phyloP scores from a whole-genome alignment of 257 asterid genomes.

The Nicotiana attenuata region DNA sequence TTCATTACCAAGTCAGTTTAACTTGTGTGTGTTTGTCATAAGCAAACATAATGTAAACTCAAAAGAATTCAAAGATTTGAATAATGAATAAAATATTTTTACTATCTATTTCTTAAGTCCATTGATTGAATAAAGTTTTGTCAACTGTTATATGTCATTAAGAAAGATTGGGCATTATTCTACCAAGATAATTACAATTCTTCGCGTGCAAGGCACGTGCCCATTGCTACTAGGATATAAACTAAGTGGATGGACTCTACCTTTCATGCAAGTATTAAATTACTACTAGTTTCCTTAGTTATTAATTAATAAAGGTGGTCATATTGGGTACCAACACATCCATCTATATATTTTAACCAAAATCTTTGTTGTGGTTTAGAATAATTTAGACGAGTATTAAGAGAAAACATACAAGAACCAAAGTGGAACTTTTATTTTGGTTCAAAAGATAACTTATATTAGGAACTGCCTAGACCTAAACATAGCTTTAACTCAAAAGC shows the following conservation, averaged over 20 bases:
- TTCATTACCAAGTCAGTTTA: too few species aligned
- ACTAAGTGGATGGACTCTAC: slow-evolving; percentile 41
- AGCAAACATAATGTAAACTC: too few species aligned
- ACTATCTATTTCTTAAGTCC: too few species aligned
- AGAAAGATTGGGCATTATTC: not conserved
- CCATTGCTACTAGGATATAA: slow-evolving; percentile 19
- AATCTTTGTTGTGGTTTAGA: not conserved
- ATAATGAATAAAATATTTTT: too few species aligned
- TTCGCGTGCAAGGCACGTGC: not conserved
- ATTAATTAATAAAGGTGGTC: not conserved
- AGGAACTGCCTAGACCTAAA: not conserved
- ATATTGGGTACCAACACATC: slow-evolving; percentile 1
- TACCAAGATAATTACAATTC: not conserved
- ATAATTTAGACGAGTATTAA: not conserved
- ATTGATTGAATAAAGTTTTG: too few species aligned
- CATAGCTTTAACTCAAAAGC: too few species aligned
- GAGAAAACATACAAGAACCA: slow-evolving; percentile 8
- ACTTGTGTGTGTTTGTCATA: too few species aligned
- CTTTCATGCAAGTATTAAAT: slow-evolving; percentile 48
- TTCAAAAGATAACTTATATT: not conserved
- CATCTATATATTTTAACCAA: not conserved
- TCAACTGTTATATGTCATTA: not conserved
- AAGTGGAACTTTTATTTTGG: not conserved
- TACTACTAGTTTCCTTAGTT: slow-evolving; percentile 1
- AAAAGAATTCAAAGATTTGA: too few species aligned